Conservation (phyloP, 129 eudicot genomes). For the Tanacetum coccineum region DNA sequence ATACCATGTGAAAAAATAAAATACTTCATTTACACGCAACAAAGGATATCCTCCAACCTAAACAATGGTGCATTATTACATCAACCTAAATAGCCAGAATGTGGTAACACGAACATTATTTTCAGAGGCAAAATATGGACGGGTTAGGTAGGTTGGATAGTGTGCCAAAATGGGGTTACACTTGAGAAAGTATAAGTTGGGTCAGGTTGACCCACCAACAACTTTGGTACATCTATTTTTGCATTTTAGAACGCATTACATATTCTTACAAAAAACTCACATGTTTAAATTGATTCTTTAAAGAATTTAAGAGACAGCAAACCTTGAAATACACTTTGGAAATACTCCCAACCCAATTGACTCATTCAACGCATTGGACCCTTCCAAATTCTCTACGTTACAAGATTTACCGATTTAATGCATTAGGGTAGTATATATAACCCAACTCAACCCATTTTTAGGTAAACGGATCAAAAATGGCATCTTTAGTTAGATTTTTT, state of each 20-base stretch:
- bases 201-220: constrained; percentile 3
- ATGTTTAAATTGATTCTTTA: not conserved
- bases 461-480: not conserved
- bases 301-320: too few relatives aligned
- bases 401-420: not conserved
- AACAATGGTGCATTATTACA: too few relatives aligned
- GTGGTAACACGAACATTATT: too few relatives aligned
- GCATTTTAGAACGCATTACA: not conserved
- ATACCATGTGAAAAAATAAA: not conserved
- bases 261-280: not conserved
- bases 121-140: too few relatives aligned
- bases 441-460: constrained; percentile 8
- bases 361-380: not conserved
- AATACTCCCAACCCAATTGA: not conserved
- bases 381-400: not conserved
- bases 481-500: not conserved
- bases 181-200: not conserved
- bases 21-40: too few relatives aligned
- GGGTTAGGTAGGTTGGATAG: too few relatives aligned
- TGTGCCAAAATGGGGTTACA: not conserved
- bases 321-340: not conserved
- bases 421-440: not conserved
- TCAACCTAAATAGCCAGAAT: too few relatives aligned
- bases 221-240: not conserved
- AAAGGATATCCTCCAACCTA: too few relatives aligned